These are phyloP conservation scores for Cercophora samala DNA, from an alignment of 495 filamentous ascomycete species.

Conservation along the genomic window DNA sequence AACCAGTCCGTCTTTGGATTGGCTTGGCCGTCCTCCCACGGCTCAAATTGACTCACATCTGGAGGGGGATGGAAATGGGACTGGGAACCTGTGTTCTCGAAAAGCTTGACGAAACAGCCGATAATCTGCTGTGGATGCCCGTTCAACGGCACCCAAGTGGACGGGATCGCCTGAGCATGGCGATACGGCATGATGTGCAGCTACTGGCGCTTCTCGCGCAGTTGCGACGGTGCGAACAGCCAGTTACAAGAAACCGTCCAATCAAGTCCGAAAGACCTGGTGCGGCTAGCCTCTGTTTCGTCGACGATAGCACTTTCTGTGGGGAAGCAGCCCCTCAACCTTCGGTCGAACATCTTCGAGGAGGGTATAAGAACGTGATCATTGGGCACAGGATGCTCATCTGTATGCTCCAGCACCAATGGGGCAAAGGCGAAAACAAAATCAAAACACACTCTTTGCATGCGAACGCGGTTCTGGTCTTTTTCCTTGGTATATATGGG, in stretches of 20 bases:
- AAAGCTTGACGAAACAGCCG: background rate
- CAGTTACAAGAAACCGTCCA: conserved; percentile 15
- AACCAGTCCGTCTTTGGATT: conserved; percentile 15
- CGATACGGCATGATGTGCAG: conserved; percentile 30
- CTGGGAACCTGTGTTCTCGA: background rate
- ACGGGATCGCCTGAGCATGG: conserved; percentile 22
- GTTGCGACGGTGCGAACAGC: conserved; percentile 22
- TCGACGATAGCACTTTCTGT: conserved; percentile 16
- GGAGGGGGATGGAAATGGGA: background rate
- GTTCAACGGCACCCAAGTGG: conserved; percentile 9
- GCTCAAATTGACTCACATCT: conserved; percentile 20
- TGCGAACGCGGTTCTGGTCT: conserved; percentile 11
- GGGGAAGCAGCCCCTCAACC: conserved; percentile 16
- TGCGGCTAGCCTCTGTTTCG: conserved; percentile 17
- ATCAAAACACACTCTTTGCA: conserved; percentile 18
- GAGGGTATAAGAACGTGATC: conserved; percentile 31
- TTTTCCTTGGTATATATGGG: background rate
- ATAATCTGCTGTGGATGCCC: background rate
- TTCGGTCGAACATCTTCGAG: conserved; percentile 20
- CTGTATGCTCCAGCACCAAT: conserved; percentile 25
- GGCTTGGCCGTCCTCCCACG: conserved; percentile 6
- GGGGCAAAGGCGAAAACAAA: conserved; percentile 24
- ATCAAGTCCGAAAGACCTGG: conserved; percentile 19
- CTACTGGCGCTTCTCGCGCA: conserved; percentile 22
- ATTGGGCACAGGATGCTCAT: conserved; percentile 24